These are phyloP conservation scores for Tephrocybe sp. DNA, from an alignment of 768 basidiomycete genomes.

Conservation along the genomic window DNA sequence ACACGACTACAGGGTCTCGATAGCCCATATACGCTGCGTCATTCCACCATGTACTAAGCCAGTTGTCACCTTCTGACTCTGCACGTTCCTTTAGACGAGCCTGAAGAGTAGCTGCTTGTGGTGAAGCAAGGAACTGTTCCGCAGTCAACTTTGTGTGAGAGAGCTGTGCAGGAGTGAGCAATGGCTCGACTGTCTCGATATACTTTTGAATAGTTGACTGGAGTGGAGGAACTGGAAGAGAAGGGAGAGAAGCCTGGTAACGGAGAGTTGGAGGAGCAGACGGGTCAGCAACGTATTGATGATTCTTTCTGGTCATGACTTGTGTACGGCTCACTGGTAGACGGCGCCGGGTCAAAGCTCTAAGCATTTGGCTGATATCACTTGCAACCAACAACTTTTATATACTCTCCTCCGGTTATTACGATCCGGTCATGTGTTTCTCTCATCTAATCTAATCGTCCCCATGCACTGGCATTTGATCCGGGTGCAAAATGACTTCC, in stretches of 20 bases:
- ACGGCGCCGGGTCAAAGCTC: conserved; percentile 1
- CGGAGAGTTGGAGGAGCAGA: conserved; percentile 67
- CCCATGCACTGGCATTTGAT: too few relatives aligned
- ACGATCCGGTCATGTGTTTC: too few relatives aligned
- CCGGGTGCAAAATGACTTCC: too few relatives aligned
- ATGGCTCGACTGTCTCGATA: conserved; percentile 79
- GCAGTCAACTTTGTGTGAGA: conserved; percentile 56
- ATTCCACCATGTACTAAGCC: conserved; percentile 99
- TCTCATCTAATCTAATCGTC: too few relatives aligned
- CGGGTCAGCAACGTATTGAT: conserved; percentile 42
- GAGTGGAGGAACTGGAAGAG: conserved; percentile 82
- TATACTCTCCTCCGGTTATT: too few relatives aligned
- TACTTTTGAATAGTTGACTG: conserved; percentile 85
- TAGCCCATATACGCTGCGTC: conserved; percentile 86
- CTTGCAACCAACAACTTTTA: too few relatives aligned
- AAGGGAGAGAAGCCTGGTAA: conserved; percentile 69
- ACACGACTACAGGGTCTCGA: conserved; percentile 87
- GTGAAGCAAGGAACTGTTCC: conserved; percentile 64
- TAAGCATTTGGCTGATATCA: too few relatives aligned
- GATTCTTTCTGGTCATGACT: conserved; percentile 5
- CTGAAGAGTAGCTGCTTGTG: conserved; percentile 73
- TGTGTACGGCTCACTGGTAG: neutral
- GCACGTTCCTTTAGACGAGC: conserved; percentile 75
- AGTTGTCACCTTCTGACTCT: conserved; percentile 59
- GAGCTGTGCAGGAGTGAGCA: conserved; percentile 64